A percentile compares a stretch with the other conserved stretches of the same genome.
Conservation (phyloP, 192 early-diverging fungal genomes). For the Pecoramyces ruminantium region DNA sequence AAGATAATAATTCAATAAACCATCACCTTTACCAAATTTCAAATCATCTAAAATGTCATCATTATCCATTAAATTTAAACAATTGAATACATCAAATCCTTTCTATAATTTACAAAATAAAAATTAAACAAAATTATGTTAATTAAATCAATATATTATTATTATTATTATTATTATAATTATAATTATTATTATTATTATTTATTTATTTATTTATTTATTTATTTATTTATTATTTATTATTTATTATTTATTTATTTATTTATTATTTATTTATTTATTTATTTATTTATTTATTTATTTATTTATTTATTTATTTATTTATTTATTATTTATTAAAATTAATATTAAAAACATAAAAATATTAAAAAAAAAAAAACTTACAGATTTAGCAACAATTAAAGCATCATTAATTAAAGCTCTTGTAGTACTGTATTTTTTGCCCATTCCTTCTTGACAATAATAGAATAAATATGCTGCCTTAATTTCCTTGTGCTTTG, state of each 20-base stretch:
- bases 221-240: no score
- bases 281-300: no score
- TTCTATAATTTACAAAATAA: slow-evolving; percentile 12
- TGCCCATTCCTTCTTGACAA: slow-evolving; percentile 22
- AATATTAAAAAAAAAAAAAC: not conserved
- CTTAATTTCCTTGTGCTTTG: slow-evolving; percentile 51
- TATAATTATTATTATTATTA: no score
- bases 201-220: no score
- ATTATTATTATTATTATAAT: no score
- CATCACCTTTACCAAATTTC: slow-evolving; percentile 86
- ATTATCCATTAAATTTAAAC: slow-evolving; percentile 86
- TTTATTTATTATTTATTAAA: no score
- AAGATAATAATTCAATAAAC: slow-evolving; percentile 85
- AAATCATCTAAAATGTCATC: slow-evolving; percentile 55
- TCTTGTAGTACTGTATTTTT: slow-evolving; percentile 4
- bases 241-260: no score
- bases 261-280: no score
- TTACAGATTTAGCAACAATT: slow-evolving; percentile 41
- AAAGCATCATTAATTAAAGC: slow-evolving; percentile 63
- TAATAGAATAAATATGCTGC: slow-evolving; percentile 97
- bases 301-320: no score
- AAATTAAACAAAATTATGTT: not conserved
- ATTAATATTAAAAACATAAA: no score
- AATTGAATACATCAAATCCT: slow-evolving; percentile 90
- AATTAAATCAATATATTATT: no score